Evolutionary conservation across 768 basidiomycete genomes (phyloP), one percentile per base, ranked within the genome.

Genomic region (Xerocomellus intermedius): DNA sequence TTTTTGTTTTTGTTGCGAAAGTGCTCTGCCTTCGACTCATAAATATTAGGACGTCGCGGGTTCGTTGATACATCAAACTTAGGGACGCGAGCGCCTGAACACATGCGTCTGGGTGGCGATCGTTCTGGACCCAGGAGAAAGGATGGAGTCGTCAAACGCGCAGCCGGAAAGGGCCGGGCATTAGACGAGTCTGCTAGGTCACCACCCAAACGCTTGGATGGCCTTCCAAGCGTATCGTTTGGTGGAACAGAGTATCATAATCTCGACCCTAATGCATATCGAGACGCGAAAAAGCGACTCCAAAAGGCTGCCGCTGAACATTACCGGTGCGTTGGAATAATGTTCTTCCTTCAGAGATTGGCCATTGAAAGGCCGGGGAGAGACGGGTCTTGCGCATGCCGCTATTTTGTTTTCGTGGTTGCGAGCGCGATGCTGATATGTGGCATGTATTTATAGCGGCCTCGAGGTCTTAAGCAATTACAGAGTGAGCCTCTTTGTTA

Each of bases 381-480:
- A 21, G 19, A 6, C 5, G 16, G 37, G 42, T 32, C 24, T 48
- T 28, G 24, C 38, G 12, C 26, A 33, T 36, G 26, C 33, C 26
- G 5, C 7, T 17, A 36, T 44, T 41, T 38, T 14, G 4, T 24
- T 50, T 47, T 54, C 30, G 43, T 10, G 37, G 8, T 21, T 48
- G 30, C 38, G 2, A 44, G 17, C 30, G 24, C 16, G 41, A 54
- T 54, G 17, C 59, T 68, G 55, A 68, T 46, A 45, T 38, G 5
- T 6, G 21, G 8, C 28, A 14, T 51, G 16, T 42, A 17, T 58
- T 39, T 39, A 37, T 63, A 89, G 92, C 17, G 87, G 82, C 10
- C 74, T 97, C 21, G 94, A 96, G 66, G 73, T 87, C 48, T 76
- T 99, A 57, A 90, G 92, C 62, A 92, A 92, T 65, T 99, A 96